Conservation (phyloP, 352 stramenopile species). For the Phytopythium litorale region DNA sequence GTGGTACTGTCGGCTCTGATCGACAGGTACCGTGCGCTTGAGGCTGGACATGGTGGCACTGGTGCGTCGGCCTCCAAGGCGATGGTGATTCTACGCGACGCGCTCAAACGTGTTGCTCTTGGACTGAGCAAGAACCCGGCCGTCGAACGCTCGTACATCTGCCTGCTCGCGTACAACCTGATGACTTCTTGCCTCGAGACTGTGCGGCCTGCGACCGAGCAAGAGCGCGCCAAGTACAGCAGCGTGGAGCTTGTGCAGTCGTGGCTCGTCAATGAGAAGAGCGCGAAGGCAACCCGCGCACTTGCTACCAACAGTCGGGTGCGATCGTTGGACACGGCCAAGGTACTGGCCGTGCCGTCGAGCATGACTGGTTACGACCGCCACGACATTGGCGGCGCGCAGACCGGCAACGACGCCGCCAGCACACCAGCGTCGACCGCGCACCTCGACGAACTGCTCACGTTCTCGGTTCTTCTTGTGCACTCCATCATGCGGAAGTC, state of each 20-base stretch:
- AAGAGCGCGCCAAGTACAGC: slow-evolving; percentile 59
- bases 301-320: slow-evolving; percentile 47
- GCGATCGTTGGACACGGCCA: slow-evolving; percentile 39
- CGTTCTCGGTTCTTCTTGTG: slow-evolving; percentile 76
- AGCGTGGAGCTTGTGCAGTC: slow-evolving; percentile 35
- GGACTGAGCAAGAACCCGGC: slow-evolving; percentile 81
- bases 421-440: slow-evolving; percentile 26
- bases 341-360: slow-evolving; percentile 21
- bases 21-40: slow-evolving; percentile 62
- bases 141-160: slow-evolving; percentile 83
- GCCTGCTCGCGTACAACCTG: slow-evolving; percentile 84
- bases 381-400: slow-evolving; percentile 21
- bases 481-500: slow-evolving; percentile 60
- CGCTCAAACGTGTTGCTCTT: slow-evolving; percentile 76
- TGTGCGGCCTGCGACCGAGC: slow-evolving; percentile 57
- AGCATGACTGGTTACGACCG: slow-evolving; percentile 77
- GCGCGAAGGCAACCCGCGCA: slow-evolving; percentile 47
- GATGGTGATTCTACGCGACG: slow-evolving; percentile 54
- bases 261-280: slow-evolving; percentile 85
- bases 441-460: slow-evolving; percentile 82
- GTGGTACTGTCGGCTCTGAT: slow-evolving; percentile 68
- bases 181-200: slow-evolving; percentile 71
- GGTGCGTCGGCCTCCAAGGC: slow-evolving; percentile 46
- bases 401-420: slow-evolving; percentile 16
- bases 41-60: slow-evolving; percentile 24